Evolutionary conservation across 257 asterid species (phyloP), one percentile per base, ranked within the genome.

Genomic region (Datura wrightii): DNA sequence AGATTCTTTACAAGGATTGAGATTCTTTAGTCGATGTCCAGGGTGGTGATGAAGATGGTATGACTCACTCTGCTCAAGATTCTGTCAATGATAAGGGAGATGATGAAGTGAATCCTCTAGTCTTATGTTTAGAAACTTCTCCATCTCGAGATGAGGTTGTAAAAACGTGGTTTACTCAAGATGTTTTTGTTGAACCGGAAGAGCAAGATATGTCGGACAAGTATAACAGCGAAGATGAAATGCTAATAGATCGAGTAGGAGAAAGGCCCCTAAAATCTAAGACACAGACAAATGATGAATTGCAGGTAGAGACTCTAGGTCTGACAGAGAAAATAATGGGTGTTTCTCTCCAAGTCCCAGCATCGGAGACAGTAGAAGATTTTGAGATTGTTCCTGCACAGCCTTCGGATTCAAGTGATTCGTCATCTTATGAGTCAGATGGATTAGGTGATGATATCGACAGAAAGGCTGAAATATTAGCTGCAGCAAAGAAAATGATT

Each of bases 341-440:
- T 16, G 62, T 48, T 36, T 41, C 8, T 5, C 50, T 52, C 37
- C 63, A 80, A 19, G 82, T 62, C 52, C 81, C 89, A 82, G 55
- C 85, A 41, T 56, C 88, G 36, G 84, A 86, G 79, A 41, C 55
- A 66, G 84, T 86, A 7, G 92, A 91, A 15, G 98, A 79, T 74
- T 89, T 93, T 82, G 98, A 95, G 92, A 79, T 95, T 18, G 99
- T 94, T 58, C 96, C 98, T 2, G 98, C 96, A 48, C 92, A 97
- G 13, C 85, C 83, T 3, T 86, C 98, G 11, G 97, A 92, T 88
- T 94, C 98, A 36, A 90, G 94, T 24, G 92, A 92, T 48, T 90
- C 91, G 0, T 91, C 53, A 1, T 89, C 93, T 8, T 97, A 92
- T 65, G 97, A 93, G 5, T 92, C 93, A 0, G 94, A 90, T 42